Conservation (phyloP, 768 basidiomycete species). For the Suillus decipiens region DNA sequence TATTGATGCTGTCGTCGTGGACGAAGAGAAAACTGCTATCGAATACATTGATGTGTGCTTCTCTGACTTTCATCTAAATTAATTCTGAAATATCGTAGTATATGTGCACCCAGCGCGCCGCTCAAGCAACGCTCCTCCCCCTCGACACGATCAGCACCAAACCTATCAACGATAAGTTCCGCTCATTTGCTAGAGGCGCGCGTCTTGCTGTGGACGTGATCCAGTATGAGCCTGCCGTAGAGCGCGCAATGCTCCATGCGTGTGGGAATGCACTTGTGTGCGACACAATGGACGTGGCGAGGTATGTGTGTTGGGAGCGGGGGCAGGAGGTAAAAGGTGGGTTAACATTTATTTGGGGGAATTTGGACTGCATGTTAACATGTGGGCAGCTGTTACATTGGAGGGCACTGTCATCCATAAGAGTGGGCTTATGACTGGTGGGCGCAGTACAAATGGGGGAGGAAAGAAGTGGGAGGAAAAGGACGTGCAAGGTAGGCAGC, state of each 20-base stretch:
- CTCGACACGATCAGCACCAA: conserved; percentile 98
- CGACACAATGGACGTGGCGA: conserved; percentile 92
- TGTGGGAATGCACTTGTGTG: conserved; percentile 96
- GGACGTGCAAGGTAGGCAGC: conserved; percentile 76
- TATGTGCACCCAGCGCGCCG: conserved; percentile 91
- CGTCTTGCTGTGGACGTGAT: conserved; percentile 87
- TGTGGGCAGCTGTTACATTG: conserved; percentile 76
- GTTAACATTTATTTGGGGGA: conserved; percentile 19
- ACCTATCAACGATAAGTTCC: conserved; percentile 91
- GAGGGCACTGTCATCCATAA: conserved; percentile 98
- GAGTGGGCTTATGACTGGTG: conserved; percentile 96
- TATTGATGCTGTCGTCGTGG: conserved; percentile 94
- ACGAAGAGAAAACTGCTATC: conserved; percentile 95
- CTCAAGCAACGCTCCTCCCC: conserved; percentile 97
- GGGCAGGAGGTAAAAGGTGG: conserved; percentile 95
- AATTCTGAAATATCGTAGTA: conserved; percentile 51
- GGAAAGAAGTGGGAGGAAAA: conserved; percentile 94
- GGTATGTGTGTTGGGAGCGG: conserved; percentile 90
- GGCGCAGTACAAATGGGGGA: conserved; percentile 72
- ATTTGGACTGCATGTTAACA: not conserved
- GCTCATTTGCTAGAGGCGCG: conserved; percentile 87
- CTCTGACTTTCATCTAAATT: not conserved
- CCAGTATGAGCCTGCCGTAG: conserved; percentile 78
- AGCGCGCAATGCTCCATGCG: conserved; percentile 94
- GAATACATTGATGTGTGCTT: conserved; percentile 80